Base-by-base conservation (phyloP, 148 eudicot genomes). In the Silene uniflora region DNA sequence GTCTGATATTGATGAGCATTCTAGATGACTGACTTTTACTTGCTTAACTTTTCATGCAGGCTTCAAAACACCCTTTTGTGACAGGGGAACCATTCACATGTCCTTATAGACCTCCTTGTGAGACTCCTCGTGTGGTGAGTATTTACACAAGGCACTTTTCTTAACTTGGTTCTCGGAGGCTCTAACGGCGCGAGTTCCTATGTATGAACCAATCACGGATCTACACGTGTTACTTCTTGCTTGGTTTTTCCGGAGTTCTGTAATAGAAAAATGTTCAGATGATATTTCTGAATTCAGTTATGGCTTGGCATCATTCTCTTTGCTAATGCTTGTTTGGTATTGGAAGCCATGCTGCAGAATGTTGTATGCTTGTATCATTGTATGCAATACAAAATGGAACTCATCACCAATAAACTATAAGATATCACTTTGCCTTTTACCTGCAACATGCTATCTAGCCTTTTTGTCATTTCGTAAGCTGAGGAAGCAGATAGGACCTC, bases 41-140 rank as follows among this genome's bases (percentile, higher is more conserved):
- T 44, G 56, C 23, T 61, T 62, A 62, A 23, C 25, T 60, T 16
- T 78, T 71, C 70, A 21, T 86, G 86, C 84, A 95, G 99, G 99
- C 99, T 65, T 89, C 89, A 78, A 95, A 87, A 77, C 99, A 95
- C 70, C 99, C 99, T 77, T 95, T 95, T 78, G 83, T 95, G 75
- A 95, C 99, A 7, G 99, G 99, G 78, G 99, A 95, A 85, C 96
- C 96, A 79, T 95, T 92, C 83, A 88, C 90, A n/a, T 79, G 87
- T 76, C 96, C 97, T 61, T 95, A 83, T 72, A 79, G 67, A 78
- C 99, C 99, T 69, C 88, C 87, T 61, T 83, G 86, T 44, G 99
- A 95, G 91, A 88, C 97, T 69, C 91, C 89, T 79, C 91, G 86
- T 70, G 65, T 95, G 91, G 99, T 95, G 73, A 88, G 92, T 84